These are phyloP conservation scores for Pisolithus microcarpus DNA, from an alignment of 768 basidiomycete species.

Conservation along the genomic window DNA sequence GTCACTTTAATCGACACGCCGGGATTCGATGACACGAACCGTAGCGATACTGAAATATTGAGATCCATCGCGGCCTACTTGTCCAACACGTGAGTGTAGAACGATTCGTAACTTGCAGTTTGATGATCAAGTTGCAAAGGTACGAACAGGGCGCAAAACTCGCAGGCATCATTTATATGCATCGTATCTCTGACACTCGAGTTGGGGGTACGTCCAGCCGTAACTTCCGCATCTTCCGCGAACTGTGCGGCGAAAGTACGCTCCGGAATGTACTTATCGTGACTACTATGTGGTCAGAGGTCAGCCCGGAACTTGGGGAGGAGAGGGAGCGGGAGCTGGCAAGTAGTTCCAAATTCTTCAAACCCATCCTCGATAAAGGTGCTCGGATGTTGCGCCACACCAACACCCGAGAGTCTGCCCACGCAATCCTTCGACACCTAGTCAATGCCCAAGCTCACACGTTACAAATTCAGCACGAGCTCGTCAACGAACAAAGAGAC, in stretches of 20 bases:
- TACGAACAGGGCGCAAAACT: conserved; percentile 34
- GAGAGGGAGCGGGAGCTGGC: conserved; percentile 41
- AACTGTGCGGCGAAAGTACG: conserved; percentile 44
- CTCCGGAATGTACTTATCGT: conserved; percentile 46
- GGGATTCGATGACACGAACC: conserved; percentile 52
- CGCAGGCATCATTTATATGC: conserved; percentile 49
- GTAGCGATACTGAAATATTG: conserved; percentile 44
- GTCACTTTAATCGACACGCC: conserved; percentile 54
- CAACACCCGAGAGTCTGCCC: conserved; percentile 35
- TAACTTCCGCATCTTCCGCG: conserved; percentile 46
- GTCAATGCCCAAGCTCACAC: conserved; percentile 34
- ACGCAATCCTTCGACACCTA: conserved; percentile 36
- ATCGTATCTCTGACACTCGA: conserved; percentile 45
- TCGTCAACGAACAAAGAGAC: conserved; percentile 42
- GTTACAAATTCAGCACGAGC: conserved; percentile 49
- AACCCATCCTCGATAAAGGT: conserved; percentile 43
- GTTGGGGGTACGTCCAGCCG: conserved; percentile 43
- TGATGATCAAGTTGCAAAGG: conserved; percentile 51
- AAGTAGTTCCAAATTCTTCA: conserved; percentile 40
- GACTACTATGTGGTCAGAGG: conserved; percentile 49
- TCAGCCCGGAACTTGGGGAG: conserved; percentile 31
- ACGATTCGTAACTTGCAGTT: neutral
- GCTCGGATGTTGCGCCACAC: conserved; percentile 38
- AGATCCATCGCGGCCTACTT: conserved; percentile 40
- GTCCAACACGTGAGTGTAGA: conserved; percentile 22